Evolutionary conservation across 805 yeast species (phyloP).

Genomic region (Candida dendrica): DNA sequence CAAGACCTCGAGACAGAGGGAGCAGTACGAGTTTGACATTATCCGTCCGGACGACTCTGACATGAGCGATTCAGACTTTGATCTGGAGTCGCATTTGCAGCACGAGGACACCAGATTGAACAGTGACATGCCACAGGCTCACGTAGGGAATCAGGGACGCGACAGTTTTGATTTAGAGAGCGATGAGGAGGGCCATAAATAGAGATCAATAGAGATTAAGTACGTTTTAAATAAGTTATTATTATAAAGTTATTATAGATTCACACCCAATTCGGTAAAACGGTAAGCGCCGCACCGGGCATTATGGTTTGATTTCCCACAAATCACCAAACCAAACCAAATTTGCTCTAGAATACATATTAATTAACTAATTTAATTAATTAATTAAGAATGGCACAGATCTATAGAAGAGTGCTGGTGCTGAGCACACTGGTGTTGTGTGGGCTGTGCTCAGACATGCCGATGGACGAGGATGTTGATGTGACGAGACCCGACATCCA

Average conservation of each 20-base stretch:
- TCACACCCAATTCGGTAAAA: no score
- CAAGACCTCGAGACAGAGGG: slow-evolving; percentile 32
- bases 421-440: no score
- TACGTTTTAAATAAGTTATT: no score
- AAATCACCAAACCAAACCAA: no score
- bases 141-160: not conserved
- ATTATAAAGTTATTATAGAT: no score
- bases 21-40: slow-evolving; percentile 26
- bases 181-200: not conserved
- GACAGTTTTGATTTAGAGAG: not conserved
- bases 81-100: slow-evolving; percentile 62
- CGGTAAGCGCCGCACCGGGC: no score
- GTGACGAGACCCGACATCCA: slow-evolving; percentile 30
- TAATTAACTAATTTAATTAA: no score
- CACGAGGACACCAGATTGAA: slow-evolving; percentile 10
- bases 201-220: no score
- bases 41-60: slow-evolving; percentile 47
- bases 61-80: slow-evolving; percentile 63
- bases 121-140: not conserved
- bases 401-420: no score
- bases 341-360: no score
- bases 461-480: slow-evolving; percentile 23
- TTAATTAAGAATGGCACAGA: no score
- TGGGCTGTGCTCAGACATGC: slow-evolving; percentile 16
- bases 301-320: no score